Percentiles rank a stretch among this genome's conserved stretches.
Conservation (phyloP, 2,329 filamentous ascomycete genomes). For the Ophiostoma novo-ulmi region DNA sequence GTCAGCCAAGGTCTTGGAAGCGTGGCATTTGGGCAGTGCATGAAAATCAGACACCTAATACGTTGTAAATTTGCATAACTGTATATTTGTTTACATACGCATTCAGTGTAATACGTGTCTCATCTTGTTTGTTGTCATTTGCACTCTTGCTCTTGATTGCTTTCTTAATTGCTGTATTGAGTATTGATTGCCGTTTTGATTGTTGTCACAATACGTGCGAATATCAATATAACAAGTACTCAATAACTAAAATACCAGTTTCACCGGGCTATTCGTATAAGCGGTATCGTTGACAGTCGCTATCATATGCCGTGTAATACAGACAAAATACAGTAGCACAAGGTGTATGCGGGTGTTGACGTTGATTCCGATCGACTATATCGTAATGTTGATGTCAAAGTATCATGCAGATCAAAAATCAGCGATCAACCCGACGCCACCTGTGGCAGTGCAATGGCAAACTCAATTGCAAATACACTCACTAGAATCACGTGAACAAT, state of each 20-base stretch:
- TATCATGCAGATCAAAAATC: not conserved
- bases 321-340: not conserved
- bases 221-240: not conserved
- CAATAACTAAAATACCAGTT: not conserved
- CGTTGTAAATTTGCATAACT: not conserved
- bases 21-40: slow-evolving; percentile 25
- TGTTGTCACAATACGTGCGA: not conserved
- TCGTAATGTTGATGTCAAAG: not conserved
- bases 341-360: not conserved
- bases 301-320: not conserved
- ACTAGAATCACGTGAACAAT: not conserved
- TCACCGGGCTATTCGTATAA: not conserved
- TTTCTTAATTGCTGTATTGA: too few relatives aligned
- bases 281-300: not conserved
- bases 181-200: too few relatives aligned
- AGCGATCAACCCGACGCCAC: not conserved
- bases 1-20: slow-evolving; percentile 23
- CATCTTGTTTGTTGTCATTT: not conserved
- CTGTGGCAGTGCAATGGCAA: not conserved
- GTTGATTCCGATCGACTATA: slow-evolving; percentile 6
- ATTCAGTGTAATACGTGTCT: not conserved
- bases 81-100: not conserved
- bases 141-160: too few relatives aligned
- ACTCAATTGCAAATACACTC: not conserved
- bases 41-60: not conserved